phyloP scores from a whole-genome alignment of 2,329 filamentous ascomycete species.

The Fusarium nodosum region DNA sequence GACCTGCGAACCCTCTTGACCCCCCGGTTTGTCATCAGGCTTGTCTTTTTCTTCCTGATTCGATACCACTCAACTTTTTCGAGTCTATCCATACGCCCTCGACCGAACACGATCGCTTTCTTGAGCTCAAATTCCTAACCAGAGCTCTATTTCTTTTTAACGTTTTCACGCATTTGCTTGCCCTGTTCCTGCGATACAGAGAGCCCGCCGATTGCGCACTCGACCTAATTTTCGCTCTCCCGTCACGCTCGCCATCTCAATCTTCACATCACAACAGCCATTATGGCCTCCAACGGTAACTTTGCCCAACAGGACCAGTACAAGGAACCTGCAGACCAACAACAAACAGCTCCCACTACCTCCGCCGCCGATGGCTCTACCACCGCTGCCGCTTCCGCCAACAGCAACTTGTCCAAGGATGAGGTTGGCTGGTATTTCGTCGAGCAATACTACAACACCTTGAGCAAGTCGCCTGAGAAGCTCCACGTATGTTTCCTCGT shows the following conservation, averaged over 20 bases:
- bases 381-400: constrained; percentile 52
- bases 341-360: constrained; percentile 54
- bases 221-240: constrained; percentile 41
- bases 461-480: constrained; percentile 94
- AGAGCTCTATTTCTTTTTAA: constrained; percentile 18
- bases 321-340: constrained; percentile 57
- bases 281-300: constrained; percentile 72
- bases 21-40: constrained; percentile 43
- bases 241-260: constrained; percentile 29
- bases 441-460: constrained; percentile 98
- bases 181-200: constrained; percentile 37
- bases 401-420: constrained; percentile 78
- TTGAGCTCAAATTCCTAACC: constrained; percentile 17
- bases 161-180: constrained; percentile 28
- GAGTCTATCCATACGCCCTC: constrained; percentile 18
- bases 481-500: constrained; percentile 74
- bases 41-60: constrained; percentile 40
- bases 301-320: constrained; percentile 62
- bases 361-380: constrained; percentile 50
- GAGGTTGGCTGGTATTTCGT: constrained; percentile 99
- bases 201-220: constrained; percentile 39
- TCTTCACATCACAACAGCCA: constrained; percentile 43
- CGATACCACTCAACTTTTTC: constrained; percentile 20
- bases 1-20: constrained; percentile 43
- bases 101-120: constrained; percentile 38